Percentiles rank a stretch among this genome's conserved stretches.
These are phyloP conservation scores for Blumeria graminis DNA, from an alignment of 2,329 filamentous ascomycete genomes.

Conservation along the genomic window DNA sequence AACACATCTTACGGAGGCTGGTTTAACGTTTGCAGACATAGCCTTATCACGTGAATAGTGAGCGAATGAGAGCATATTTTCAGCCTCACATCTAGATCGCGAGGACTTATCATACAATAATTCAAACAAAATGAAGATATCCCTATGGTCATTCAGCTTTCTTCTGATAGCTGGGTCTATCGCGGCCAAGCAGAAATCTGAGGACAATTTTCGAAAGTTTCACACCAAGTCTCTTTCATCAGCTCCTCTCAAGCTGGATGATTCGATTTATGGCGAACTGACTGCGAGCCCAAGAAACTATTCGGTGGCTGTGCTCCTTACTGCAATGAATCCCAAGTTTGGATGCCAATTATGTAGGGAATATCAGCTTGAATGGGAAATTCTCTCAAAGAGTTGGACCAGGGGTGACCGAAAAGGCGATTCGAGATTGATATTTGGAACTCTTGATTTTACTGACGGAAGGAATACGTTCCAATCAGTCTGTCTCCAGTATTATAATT, in stretches of 20 bases:
- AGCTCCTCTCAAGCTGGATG: slow-evolving; percentile 53
- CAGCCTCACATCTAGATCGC: no score
- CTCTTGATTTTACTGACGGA: slow-evolving; percentile 71
- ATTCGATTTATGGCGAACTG: slow-evolving; percentile 49
- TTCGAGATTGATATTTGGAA: slow-evolving; percentile 53
- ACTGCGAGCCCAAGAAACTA: slow-evolving; percentile 65
- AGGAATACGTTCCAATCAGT: slow-evolving; percentile 72
- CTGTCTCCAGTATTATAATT: slow-evolving; percentile 8
- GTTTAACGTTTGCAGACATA: no score
- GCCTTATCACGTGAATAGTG: no score
- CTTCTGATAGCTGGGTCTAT: slow-evolving; percentile 13
- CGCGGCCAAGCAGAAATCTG: slow-evolving; percentile 37
- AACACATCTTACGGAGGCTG: no score
- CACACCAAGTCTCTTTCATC: slow-evolving; percentile 33
- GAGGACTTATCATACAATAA: no score
- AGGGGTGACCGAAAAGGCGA: slow-evolving; percentile 58
- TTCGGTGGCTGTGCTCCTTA: slow-evolving; percentile 58
- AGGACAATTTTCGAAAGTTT: slow-evolving; percentile 47
- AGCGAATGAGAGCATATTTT: no score
- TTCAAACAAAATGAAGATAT: neutral
- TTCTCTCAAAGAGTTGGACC: slow-evolving; percentile 66
- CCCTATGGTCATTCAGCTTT: neutral
- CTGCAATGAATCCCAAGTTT: slow-evolving; percentile 61
- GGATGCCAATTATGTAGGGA: slow-evolving; percentile 70
- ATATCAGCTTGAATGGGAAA: slow-evolving; percentile 84